These are phyloP conservation scores for Ogataea polymorpha DNA, from an alignment of 805 yeast species.

Conservation along the genomic window DNA sequence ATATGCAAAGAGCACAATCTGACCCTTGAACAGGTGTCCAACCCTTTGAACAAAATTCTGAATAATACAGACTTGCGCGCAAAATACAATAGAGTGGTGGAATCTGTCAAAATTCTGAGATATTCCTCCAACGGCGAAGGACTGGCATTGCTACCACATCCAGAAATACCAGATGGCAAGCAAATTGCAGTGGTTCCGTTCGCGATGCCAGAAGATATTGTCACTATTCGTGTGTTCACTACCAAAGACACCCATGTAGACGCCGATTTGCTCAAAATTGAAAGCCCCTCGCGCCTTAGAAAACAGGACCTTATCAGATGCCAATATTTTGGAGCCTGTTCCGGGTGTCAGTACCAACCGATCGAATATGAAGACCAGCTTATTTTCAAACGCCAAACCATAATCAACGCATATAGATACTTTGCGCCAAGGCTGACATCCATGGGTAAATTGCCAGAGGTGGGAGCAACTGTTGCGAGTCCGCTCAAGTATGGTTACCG, in stretches of 20 bases:
- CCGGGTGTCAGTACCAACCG: slow-evolving; percentile 93
- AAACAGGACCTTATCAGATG: slow-evolving; percentile 66
- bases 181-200: slow-evolving; percentile 83
- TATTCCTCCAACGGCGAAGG: slow-evolving; percentile 88
- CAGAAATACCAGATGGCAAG: slow-evolving; percentile 39
- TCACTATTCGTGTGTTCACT: slow-evolving; percentile 66
- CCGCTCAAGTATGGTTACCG: slow-evolving; percentile 78
- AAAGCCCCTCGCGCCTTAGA: slow-evolving; percentile 37
- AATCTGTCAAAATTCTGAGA: slow-evolving; percentile 53
- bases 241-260: slow-evolving; percentile 74
- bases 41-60: slow-evolving; percentile 64
- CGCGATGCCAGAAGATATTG: slow-evolving; percentile 82
- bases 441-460: slow-evolving; percentile 49
- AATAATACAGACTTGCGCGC: slow-evolving; percentile 50
- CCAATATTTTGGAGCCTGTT: slow-evolving; percentile 85
- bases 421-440: slow-evolving; percentile 59
- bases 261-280: slow-evolving; percentile 57
- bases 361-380: slow-evolving; percentile 72
- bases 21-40: slow-evolving; percentile 45
- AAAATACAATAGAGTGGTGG: slow-evolving; percentile 49
- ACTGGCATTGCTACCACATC: slow-evolving; percentile 63
- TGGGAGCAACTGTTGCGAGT: slow-evolving; percentile 51
- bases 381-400: slow-evolving; percentile 66
- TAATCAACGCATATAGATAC: slow-evolving; percentile 75
- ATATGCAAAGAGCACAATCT: slow-evolving; percentile 44